A percentile compares a stretch with the other conserved stretches of the same genome.
phyloP scores from a whole-genome alignment of 306 rosid species.

The Gynostemma pentaphyllum region DNA sequence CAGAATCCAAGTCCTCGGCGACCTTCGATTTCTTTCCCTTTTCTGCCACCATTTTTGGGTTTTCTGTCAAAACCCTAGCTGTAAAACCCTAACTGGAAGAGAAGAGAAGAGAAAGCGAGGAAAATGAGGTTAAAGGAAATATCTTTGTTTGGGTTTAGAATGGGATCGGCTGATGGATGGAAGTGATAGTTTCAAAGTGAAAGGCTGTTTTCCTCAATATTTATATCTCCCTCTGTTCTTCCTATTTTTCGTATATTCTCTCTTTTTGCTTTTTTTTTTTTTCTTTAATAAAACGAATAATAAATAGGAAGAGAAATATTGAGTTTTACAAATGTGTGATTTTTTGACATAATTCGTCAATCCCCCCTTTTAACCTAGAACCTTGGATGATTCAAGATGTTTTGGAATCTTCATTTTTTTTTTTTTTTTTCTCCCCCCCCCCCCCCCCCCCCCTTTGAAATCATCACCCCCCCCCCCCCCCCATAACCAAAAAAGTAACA shows the following conservation, averaged over 20 bases:
- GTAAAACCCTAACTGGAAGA: not conserved
- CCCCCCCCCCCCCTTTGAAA: no score
- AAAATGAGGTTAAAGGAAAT: not conserved
- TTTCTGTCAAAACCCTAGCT: slow-evolving; percentile 6
- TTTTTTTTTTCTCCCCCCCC: no score
- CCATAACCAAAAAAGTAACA: no score
- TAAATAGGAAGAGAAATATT: no score
- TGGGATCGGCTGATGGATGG: slow-evolving; percentile 7
- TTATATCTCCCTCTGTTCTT: not conserved
- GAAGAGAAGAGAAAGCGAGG: not conserved
- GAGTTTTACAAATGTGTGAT: no score
- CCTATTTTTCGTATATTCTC: not conserved
- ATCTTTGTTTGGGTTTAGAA: not conserved
- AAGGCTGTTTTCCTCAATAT: not conserved
- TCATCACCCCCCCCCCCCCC: no score
- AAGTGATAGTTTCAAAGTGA: not conserved
- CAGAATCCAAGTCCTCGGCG: slow-evolving; percentile 20
- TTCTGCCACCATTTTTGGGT: slow-evolving; percentile 23
- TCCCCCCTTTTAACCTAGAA: no score
- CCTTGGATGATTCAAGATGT: no score
- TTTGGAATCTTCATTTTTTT: no score
- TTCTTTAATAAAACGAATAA: no score
- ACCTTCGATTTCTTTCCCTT: slow-evolving; percentile 27
- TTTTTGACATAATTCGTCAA: no score
- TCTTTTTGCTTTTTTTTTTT: not conserved